Evolutionary conservation across 176 grass and related monocot genomes (phyloP), one percentile per base, ranked within the genome.

Genomic region (Dactylis glomerata): DNA sequence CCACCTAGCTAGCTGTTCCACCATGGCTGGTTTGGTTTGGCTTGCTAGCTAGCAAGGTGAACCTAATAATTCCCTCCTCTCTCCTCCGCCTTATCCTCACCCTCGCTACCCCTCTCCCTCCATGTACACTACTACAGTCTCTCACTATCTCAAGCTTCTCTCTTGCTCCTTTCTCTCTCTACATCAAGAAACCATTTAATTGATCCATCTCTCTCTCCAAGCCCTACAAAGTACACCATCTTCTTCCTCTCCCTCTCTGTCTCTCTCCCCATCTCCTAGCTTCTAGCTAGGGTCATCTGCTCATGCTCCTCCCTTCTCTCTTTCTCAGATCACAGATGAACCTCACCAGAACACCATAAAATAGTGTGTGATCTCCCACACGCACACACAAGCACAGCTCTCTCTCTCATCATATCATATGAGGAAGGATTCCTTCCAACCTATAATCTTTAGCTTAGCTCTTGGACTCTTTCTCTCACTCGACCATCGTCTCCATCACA

Each of bases 281-380:
- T 82, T 57, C 76, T 78, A 78, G 78, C 73, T 90, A 90, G 88
- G 88, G 84, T 65, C 88, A 82, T 86, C 83, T 86, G 51, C 75
- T 89, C 87, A 73, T 87, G 46, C 81, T 81, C 78, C 36, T 50
- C 66, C 52, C 30, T 68, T 28, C 87, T 89, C 80, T 74, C 84
- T 42, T 42, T 46, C 61, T 72, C 38, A 66, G 73, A 83, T 90
- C 77, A 76, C 49, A 52, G 64, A 83, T 82, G 84, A 65, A 83
- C 26, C 90, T 79, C 47, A 91, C 83, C 83, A 87, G 84, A 89
- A 81, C 78, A 58, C 82, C 90, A 94, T 89, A 90, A 96, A 91
- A 93, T 91, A 87, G 76, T 87, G 87, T 89, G 83, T 87, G 89
- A 94, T 88, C 86, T 87, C 82, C 88, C 92, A 85, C 86, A 91